A percentile compares a stretch with the other conserved stretches of the same genome.
Conservation (phyloP, 129 eudicot species). For the Solidago caesia region DNA sequence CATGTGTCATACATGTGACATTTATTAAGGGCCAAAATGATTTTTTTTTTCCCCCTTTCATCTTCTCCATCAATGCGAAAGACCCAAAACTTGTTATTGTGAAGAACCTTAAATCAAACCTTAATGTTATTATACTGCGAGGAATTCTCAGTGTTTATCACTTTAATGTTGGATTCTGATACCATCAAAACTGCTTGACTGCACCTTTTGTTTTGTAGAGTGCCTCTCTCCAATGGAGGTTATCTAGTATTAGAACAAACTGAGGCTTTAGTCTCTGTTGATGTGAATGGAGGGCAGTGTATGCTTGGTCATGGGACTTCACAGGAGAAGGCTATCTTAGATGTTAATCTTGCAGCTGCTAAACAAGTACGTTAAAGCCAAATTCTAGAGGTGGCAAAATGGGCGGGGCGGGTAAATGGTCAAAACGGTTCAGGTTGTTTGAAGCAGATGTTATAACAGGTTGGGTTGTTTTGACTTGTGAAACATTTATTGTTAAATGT, state of each 20-base stretch:
- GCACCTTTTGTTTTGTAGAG: conserved; percentile 46
- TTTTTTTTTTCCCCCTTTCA: not conserved
- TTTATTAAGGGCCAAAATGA: not conserved
- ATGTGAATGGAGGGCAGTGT: conserved; percentile 93
- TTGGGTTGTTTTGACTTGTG: no score
- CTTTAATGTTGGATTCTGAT: conserved; percentile 5
- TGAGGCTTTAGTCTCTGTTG: conserved; percentile 94
- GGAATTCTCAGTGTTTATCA: not conserved
- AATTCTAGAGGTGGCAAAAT: no score
- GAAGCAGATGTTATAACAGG: no score
- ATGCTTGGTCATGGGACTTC: conserved; percentile 97
- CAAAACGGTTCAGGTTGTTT: no score
- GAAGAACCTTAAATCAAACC: not conserved
- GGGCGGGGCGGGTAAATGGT: no score
- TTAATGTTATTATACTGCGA: not conserved
- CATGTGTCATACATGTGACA: not conserved
- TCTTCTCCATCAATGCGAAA: no score
- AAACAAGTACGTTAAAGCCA: conserved; percentile 60
- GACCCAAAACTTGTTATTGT: no score
- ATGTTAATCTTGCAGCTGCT: conserved; percentile 96
- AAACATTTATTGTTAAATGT: no score
- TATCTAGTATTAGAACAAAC: conserved; percentile 97
- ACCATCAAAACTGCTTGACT: conserved; percentile 9
- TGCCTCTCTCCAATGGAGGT: conserved; percentile 88
- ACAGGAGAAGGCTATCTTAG: conserved; percentile 87